Percentiles rank a stretch among this genome's conserved stretches.
These are phyloP conservation scores for Crataegus laevigata DNA, from an alignment of 306 rosid species.

Conservation along the genomic window DNA sequence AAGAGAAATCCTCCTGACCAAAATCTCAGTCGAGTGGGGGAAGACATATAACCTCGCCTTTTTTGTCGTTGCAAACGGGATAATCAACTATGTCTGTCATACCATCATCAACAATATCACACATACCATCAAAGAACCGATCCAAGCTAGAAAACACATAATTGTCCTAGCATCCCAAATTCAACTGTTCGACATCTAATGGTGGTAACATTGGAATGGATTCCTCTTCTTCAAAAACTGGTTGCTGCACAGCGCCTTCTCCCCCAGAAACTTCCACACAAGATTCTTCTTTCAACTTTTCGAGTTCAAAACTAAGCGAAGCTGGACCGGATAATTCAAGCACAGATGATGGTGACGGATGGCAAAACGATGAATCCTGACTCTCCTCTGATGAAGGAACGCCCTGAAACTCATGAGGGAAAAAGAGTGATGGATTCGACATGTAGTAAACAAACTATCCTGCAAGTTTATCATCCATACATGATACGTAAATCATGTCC, in stretches of 20 bases:
- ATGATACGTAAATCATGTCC: not conserved
- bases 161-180: constrained; percentile 10
- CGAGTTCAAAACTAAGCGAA: constrained; percentile 11
- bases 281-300: constrained; percentile 14
- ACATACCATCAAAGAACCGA: constrained; percentile 1
- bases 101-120: constrained; percentile 1
- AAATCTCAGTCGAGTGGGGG: constrained; percentile 27
- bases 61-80: constrained; percentile 7
- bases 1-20: constrained; percentile 26
- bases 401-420: not conserved
- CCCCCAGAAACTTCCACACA: constrained; percentile 3
- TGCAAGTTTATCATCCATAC: not conserved
- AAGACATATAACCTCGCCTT: constrained; percentile 25
- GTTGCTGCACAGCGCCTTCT: constrained; percentile 7
- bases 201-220: constrained; percentile 22
- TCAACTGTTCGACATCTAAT: constrained; percentile 12
- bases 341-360: constrained; percentile 57
- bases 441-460: not conserved
- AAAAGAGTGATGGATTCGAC: not conserved
- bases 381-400: not conserved
- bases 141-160: constrained; percentile 11
- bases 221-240: constrained; percentile 18
- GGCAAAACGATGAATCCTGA: constrained; percentile 16
- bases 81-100: constrained; percentile 1
- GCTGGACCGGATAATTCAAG: constrained; percentile 38